phyloP scores from a whole-genome alignment of 805 yeast species.

The Naumovozyma dairenensis region DNA sequence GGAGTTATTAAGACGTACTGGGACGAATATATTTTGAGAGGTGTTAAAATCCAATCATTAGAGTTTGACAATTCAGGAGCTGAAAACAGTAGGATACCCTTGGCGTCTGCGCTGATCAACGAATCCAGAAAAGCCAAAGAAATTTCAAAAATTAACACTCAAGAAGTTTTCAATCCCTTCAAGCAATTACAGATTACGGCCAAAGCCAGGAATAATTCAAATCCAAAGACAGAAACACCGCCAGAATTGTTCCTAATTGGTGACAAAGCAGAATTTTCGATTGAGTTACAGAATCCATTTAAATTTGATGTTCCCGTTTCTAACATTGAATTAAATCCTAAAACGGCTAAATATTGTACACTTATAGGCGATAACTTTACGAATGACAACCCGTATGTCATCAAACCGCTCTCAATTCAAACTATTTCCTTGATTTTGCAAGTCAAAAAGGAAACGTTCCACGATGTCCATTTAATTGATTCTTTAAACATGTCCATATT shows the following conservation, averaged over 20 bases:
- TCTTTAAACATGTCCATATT: conserved; percentile 17
- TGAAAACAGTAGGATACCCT: conserved; percentile 11
- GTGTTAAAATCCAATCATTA: conserved; percentile 31
- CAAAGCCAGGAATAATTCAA: conserved; percentile 1
- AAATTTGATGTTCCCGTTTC: conserved; percentile 58
- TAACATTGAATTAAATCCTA: conserved; percentile 33
- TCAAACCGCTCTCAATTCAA: conserved; percentile 32
- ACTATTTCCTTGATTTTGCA: conserved; percentile 27
- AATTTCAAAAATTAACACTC: conserved; percentile 24
- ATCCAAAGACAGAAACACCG: neutral
- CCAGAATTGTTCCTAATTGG: conserved; percentile 35
- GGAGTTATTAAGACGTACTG: conserved; percentile 41
- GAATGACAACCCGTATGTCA: conserved; percentile 19
- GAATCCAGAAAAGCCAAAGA: conserved; percentile 8
- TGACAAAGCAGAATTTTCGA: conserved; percentile 49
- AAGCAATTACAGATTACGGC: conserved; percentile 17
- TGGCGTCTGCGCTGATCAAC: conserved; percentile 7
- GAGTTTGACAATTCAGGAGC: conserved; percentile 13
- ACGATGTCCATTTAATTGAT: conserved; percentile 7
- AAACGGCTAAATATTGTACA: conserved; percentile 21
- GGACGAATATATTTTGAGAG: conserved; percentile 62
- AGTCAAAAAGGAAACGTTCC: conserved; percentile 12
- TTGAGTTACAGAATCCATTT: conserved; percentile 70
- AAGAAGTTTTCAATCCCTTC: conserved; percentile 51
- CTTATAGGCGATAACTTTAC: conserved; percentile 12